These are phyloP conservation scores for Alternaria novae-zelandiae DNA, from an alignment of 2,329 filamentous ascomycete genomes.

Conservation along the genomic window DNA sequence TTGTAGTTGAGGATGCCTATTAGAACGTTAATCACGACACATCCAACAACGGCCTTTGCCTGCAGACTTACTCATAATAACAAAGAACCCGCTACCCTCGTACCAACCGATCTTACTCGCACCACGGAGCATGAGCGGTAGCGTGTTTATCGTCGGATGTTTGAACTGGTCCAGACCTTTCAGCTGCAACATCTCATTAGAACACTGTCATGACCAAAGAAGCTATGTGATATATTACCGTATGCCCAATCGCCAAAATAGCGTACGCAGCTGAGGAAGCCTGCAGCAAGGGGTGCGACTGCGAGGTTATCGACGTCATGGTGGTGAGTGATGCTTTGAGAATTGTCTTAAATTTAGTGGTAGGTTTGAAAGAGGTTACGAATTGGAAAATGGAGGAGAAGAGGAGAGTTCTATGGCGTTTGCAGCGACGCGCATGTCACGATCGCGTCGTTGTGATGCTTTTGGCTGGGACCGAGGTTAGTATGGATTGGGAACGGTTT, in stretches of 20 bases:
- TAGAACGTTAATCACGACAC: not conserved
- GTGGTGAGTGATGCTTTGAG: not conserved
- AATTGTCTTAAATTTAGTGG: not conserved
- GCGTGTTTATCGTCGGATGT: conserved; percentile 37
- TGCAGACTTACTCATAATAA: conserved; percentile 36
- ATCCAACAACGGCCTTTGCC: too few relatives aligned
- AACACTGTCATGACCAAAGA: not conserved
- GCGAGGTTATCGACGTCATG: conserved; percentile 25
- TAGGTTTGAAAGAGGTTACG: too few relatives aligned
- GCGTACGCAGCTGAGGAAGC: conserved; percentile 34
- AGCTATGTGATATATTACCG: conserved; percentile 21
- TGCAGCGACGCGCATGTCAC: not conserved
- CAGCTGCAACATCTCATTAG: conserved; percentile 13
- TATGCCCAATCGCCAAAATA: conserved; percentile 43
- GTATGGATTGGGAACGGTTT: not conserved
- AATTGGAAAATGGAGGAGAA: not conserved
- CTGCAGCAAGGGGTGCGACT: conserved; percentile 38
- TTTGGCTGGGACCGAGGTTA: conserved; percentile 4
- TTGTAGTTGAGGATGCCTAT: conserved; percentile 45
- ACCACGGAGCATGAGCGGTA: conserved; percentile 35
- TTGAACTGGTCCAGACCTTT: conserved; percentile 47
- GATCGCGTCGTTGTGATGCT: conserved; percentile 5
- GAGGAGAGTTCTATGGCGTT: not conserved
- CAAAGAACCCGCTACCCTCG: conserved; percentile 45
- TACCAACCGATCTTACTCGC: conserved; percentile 47